Evolutionary conservation across 805 yeast genomes (phyloP).

Genomic region (Middelhovenomyces tepae): DNA sequence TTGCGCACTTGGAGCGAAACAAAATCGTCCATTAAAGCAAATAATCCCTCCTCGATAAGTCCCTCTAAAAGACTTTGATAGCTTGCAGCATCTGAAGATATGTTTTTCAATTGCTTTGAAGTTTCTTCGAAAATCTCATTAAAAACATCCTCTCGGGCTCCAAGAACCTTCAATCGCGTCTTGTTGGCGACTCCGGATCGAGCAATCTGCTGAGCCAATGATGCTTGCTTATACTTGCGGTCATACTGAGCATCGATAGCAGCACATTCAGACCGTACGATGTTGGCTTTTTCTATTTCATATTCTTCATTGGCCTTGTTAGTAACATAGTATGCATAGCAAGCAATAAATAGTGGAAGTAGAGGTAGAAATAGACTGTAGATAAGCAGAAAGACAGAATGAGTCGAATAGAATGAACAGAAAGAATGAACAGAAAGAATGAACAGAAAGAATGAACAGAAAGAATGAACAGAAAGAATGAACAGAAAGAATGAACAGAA

Average conservation of each 20-base stretch:
- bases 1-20: constrained; percentile 62
- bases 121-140: constrained; percentile 68
- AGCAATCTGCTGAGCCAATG: constrained; percentile 88
- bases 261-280: constrained; percentile 87
- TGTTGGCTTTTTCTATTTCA: constrained; percentile 92
- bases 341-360: no score
- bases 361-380: no score
- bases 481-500: no score
- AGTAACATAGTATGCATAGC: neutral
- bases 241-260: constrained; percentile 76
- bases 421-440: no score
- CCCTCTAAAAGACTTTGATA: constrained; percentile 67
- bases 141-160: constrained; percentile 76
- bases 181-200: constrained; percentile 94
- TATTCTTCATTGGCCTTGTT: constrained; percentile 87
- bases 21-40: constrained; percentile 62
- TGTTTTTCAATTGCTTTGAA: constrained; percentile 47
- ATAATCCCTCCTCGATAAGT: constrained; percentile 61
- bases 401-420: no score
- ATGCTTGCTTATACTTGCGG: constrained; percentile 79
- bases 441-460: no score
- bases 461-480: no score
- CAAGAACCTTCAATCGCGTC: constrained; percentile 82
- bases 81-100: constrained; percentile 44
- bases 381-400: no score